Evolutionary conservation across 805 yeast species (phyloP).

Genomic region (Hanseniaspora singularis): DNA sequence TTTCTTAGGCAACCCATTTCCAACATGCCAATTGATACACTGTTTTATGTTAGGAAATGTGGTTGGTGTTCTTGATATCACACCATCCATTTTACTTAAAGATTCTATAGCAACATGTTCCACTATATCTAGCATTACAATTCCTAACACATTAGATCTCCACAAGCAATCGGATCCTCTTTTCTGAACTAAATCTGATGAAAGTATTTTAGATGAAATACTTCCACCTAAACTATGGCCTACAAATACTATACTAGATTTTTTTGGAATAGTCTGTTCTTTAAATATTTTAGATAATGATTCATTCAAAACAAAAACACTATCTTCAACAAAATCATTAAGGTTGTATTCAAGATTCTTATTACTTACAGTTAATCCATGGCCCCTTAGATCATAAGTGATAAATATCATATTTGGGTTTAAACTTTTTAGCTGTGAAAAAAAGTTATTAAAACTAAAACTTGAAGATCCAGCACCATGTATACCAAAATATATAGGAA

Average conservation of each 20-base stretch:
- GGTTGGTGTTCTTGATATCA: slow-evolving; percentile 53
- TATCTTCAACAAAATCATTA: slow-evolving; percentile 47
- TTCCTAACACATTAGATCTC: slow-evolving; percentile 40
- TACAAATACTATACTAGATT: slow-evolving; percentile 40
- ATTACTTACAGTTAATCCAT: slow-evolving; percentile 42
- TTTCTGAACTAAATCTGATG: slow-evolving; percentile 12
- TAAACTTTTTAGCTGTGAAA: slow-evolving; percentile 29
- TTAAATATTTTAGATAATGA: slow-evolving; percentile 26
- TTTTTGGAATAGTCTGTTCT: neutral
- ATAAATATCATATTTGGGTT: slow-evolving; percentile 27
- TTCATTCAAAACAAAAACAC: slow-evolving; percentile 35
- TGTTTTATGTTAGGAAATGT: slow-evolving; percentile 39
- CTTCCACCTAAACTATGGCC: slow-evolving; percentile 96
- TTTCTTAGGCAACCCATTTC: slow-evolving; percentile 42
- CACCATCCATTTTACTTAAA: slow-evolving; percentile 51
- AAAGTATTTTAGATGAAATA: slow-evolving; percentile 47
- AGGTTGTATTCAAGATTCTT: slow-evolving; percentile 34
- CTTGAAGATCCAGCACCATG: slow-evolving; percentile 96
- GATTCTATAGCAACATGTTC: slow-evolving; percentile 82
- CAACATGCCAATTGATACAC: slow-evolving; percentile 79
- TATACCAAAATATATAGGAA: slow-evolving; percentile 54
- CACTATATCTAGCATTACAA: slow-evolving; percentile 78
- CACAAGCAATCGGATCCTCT: slow-evolving; percentile 3
- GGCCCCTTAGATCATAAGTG: slow-evolving; percentile 75
- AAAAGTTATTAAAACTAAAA: slow-evolving; percentile 55